Evolutionary conservation across 2,329 filamentous ascomycete species (phyloP), one percentile per base, ranked within the genome.

Genomic region (Chaetomium globosum): DNA sequence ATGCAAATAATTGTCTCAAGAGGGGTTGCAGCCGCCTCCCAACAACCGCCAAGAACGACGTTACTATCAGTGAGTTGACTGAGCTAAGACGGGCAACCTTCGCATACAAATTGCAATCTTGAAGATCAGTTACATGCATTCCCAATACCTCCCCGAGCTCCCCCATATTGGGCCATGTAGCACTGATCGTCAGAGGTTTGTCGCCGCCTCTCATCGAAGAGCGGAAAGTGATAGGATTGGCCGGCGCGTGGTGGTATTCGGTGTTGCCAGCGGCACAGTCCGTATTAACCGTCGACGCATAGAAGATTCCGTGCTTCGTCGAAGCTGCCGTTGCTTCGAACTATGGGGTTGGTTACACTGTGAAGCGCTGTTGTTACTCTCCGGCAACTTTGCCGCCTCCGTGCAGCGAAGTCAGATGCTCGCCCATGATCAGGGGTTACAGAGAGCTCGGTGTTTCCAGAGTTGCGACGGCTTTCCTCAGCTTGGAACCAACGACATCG

Each of bases 201-300:
- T 30, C n/a, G 21, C 39, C n/a, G 21, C 36, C 19, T 16, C 31
- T n/a, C 31, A 39, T n/a, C 53, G 4, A 4, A 26, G 12, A 8
- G 43, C 9, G 12, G 12, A 43, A 4, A 28, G 23, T 13, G 9
- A 23, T 60, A 30, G 21, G 21, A 19, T 54, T 52, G 30, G 26
- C n/a, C 28, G 31, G 59, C 28, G 39, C 26, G 39, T 64, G 66
- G 61, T 55, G 49, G 55, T 36, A 63, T 43, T 59, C 55, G 52
- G 63, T 7, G 43, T 59, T 60, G 56, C 61, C 31, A 65, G 60
- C 63, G 66, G 66, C 63, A 62, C 66, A 65, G 63, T 39, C 46
- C 52, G 10, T 8, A 59, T 39, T 51, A 58, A 52, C 57, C 19
- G 36, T 48, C 28, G 46, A 30, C 10, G 48, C 51, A 56, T 21